Evolutionary conservation across 23 red algal genomes (phyloP).

Genomic region (Gracilaria caudata): DNA sequence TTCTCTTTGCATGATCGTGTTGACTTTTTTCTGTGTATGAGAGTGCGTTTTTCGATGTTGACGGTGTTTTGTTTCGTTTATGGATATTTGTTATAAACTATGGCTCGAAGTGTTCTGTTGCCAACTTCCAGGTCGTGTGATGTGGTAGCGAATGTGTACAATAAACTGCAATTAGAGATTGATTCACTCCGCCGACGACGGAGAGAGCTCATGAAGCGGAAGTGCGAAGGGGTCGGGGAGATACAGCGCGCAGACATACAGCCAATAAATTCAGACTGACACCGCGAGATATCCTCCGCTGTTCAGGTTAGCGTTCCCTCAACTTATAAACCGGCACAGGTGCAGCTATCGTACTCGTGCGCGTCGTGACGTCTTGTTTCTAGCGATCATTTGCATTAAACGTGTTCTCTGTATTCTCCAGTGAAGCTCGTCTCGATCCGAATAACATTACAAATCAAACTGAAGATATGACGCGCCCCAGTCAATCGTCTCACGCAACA

Average conservation of each 20-base stretch:
- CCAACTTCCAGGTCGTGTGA: background rate
- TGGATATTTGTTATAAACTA: background rate
- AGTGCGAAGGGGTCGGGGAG: background rate
- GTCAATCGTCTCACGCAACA: too few species aligned
- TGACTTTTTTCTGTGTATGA: background rate
- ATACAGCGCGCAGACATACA: background rate
- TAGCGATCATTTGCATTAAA: too few species aligned
- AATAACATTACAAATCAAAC: too few species aligned
- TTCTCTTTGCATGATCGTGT: background rate
- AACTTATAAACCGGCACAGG: too few species aligned
- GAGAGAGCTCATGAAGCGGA: background rate
- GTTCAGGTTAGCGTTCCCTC: too few species aligned
- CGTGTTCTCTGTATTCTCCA: too few species aligned
- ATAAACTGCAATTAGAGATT: background rate
- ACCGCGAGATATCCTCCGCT: too few species aligned
- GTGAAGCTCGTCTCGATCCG: too few species aligned
- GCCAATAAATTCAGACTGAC: background rate
- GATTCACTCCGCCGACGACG: background rate
- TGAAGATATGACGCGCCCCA: too few species aligned
- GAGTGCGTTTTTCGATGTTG: constrained; percentile 21
- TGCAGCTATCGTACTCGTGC: too few species aligned
- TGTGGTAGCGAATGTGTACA: background rate
- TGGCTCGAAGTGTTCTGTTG: background rate
- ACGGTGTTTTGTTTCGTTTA: background rate
- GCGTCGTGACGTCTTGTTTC: too few species aligned